Evolutionary conservation across 495 filamentous ascomycete species (phyloP).

Genomic region (Penicillium longicatenatum): DNA sequence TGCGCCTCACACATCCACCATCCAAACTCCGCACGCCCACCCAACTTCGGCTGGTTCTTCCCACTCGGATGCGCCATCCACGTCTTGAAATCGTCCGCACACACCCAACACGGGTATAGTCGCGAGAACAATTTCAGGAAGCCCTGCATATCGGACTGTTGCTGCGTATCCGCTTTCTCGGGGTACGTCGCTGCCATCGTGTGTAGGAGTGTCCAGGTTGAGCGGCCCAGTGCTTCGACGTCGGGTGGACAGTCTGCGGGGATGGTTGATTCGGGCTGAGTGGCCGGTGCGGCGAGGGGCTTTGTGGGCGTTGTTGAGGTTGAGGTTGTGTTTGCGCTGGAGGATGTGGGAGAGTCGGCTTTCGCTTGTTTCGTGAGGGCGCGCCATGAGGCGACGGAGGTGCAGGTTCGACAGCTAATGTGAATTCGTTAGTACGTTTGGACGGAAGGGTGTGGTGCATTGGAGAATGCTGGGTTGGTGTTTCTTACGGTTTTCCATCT

Average conservation of each 20-base stretch:
- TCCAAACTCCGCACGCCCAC: constrained; percentile 74
- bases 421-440: constrained; percentile 19
- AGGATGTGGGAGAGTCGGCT: constrained; percentile 20
- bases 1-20: constrained; percentile 96
- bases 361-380: constrained; percentile 63
- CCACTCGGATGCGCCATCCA: constrained; percentile 72
- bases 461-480: neutral
- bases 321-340: constrained; percentile 28
- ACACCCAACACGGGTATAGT: constrained; percentile 93
- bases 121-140: constrained; percentile 80
- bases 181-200: constrained; percentile 89
- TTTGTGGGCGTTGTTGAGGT: constrained; percentile 18
- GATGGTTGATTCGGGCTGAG: constrained; percentile 18
- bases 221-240: constrained; percentile 78
- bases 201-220: constrained; percentile 92
- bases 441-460: neutral
- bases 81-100: constrained; percentile 84
- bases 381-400: constrained; percentile 68
- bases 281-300: constrained; percentile 18
- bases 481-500: constrained; percentile 90
- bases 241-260: constrained; percentile 54
- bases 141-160: constrained; percentile 73
- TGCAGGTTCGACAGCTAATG: constrained; percentile 85
- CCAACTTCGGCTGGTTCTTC: constrained; percentile 64
- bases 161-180: constrained; percentile 54